Evolutionary conservation across 805 yeast genomes (phyloP).

Genomic region (Naumovozyma castellii): DNA sequence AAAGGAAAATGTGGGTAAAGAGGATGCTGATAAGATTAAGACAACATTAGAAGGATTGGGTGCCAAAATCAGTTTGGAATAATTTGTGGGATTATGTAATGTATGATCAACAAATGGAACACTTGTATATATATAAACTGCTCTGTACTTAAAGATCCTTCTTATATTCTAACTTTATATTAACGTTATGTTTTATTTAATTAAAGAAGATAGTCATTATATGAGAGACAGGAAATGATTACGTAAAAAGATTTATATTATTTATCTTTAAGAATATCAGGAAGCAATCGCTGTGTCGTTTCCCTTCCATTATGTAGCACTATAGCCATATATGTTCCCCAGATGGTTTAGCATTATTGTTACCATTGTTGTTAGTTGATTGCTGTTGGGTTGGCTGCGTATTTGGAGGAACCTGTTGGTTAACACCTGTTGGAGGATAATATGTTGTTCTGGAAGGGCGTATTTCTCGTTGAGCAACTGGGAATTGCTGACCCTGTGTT

Average conservation of each 20-base stretch:
- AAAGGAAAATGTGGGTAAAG: conserved; percentile 93
- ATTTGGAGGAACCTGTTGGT: not conserved
- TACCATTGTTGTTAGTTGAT: conserved; percentile 7
- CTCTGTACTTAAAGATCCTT: not conserved
- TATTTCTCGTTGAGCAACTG: conserved; percentile 6
- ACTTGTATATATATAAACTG: conserved; percentile 1
- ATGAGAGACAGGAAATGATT: not conserved
- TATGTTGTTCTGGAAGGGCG: conserved; percentile 8
- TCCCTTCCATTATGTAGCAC: not conserved
- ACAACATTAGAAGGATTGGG: conserved; percentile 87
- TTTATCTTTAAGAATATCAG: not conserved
- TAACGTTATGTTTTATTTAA: too few relatives aligned
- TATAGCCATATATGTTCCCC: conserved; percentile 24
- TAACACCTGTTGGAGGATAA: conserved; percentile 10
- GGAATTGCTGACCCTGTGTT: conserved; percentile 4
- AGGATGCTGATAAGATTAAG: conserved; percentile 95
- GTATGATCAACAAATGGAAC: not conserved
- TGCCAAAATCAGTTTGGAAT: conserved; percentile 86
- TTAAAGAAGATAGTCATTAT: too few relatives aligned
- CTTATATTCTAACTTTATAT: too few relatives aligned
- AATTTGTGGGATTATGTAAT: conserved; percentile 15
- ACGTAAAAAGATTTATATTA: not conserved
- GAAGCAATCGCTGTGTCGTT: not conserved
- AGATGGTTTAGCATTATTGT: conserved; percentile 12
- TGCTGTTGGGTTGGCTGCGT: not conserved